A percentile compares a stretch with the other conserved stretches of the same genome.
phyloP scores from a whole-genome alignment of 2,329 filamentous ascomycete genomes.

The Neoscytalidium dimidiatum region DNA sequence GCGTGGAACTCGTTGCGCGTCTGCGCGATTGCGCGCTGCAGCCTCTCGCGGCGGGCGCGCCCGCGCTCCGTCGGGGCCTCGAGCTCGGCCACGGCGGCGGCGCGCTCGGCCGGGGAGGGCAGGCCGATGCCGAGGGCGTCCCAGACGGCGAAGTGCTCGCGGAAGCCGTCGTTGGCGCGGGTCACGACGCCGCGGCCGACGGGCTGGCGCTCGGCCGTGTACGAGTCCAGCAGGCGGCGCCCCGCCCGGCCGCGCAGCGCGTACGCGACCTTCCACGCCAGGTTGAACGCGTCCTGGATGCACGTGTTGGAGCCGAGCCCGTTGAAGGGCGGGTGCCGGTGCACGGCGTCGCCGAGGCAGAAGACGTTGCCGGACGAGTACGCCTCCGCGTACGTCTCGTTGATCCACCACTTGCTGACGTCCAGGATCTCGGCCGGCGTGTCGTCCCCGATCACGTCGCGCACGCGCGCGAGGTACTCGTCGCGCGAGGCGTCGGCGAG shows the following conservation, averaged over 20 bases:
- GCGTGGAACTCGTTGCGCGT: slow-evolving; percentile 56
- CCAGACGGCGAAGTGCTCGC: slow-evolving; percentile 53
- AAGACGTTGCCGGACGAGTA: slow-evolving; percentile 26
- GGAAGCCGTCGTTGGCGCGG: slow-evolving; percentile 59
- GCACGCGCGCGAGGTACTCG: slow-evolving; percentile 6
- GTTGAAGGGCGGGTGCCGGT: slow-evolving; percentile 29
- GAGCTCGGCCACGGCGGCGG: slow-evolving; percentile 44
- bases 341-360: slow-evolving; percentile 25
- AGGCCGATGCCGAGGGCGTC: slow-evolving; percentile 49
- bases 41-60: slow-evolving; percentile 37
- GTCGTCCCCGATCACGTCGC: slow-evolving; percentile 18
- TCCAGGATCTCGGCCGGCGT: slow-evolving; percentile 7
- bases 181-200: slow-evolving; percentile 48
- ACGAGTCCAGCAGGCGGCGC: slow-evolving; percentile 31
- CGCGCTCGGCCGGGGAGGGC: slow-evolving; percentile 42
- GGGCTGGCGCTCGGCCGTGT: slow-evolving; percentile 37
- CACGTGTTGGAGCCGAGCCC: slow-evolving; percentile 31
- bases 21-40: slow-evolving; percentile 46
- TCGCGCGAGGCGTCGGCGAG: slow-evolving; percentile 28
- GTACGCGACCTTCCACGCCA: slow-evolving; percentile 41
- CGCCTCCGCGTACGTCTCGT: slow-evolving; percentile 21
- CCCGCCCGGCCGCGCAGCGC: slow-evolving; percentile 31
- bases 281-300: slow-evolving; percentile 41
- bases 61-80: slow-evolving; percentile 42
- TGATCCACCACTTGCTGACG: slow-evolving; percentile 22